Evolutionary conservation across 345 rosid genomes (phyloP).

Genomic region (Boechera retrofracta): DNA sequence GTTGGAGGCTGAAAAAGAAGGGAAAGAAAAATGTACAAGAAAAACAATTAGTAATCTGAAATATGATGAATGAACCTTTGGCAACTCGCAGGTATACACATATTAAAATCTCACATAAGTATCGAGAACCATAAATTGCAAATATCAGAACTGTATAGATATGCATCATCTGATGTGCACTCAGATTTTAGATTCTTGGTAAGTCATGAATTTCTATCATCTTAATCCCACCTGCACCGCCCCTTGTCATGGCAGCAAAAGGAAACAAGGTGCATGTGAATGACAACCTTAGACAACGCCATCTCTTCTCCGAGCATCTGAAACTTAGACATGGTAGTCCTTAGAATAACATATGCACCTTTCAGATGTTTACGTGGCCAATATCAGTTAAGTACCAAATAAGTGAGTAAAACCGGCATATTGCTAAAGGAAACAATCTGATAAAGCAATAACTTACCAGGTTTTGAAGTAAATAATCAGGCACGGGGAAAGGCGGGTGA

Average conservation of each 20-base stretch:
- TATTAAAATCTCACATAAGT: constrained; percentile 55
- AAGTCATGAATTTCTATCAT: constrained; percentile 66
- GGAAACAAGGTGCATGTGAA: constrained; percentile 88
- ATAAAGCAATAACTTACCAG: constrained; percentile 64
- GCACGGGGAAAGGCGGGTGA: constrained; percentile 77
- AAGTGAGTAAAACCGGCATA: constrained; percentile 45
- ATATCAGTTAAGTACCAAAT: constrained; percentile 55
- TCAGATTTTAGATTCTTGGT: constrained; percentile 58
- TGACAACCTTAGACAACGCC: constrained; percentile 72
- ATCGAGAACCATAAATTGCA: constrained; percentile 63
- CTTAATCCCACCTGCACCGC: constrained; percentile 97
- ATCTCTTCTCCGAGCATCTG: constrained; percentile 97
- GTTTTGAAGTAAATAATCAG: constrained; percentile 69
- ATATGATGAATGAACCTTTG: constrained; percentile 35
- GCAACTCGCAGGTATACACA: constrained; percentile 39
- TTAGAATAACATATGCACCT: constrained; percentile 91
- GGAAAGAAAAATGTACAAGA: constrained; percentile 26
- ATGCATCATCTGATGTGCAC: constrained; percentile 65
- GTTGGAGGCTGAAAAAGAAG: constrained; percentile 80
- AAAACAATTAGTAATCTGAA: constrained; percentile 43
- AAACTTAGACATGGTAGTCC: constrained; percentile 99
- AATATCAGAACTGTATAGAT: constrained; percentile 63
- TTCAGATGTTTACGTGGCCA: constrained; percentile 64
- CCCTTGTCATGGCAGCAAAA: constrained; percentile 94
- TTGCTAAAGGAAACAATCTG: constrained; percentile 27